Evolutionary conservation across 495 filamentous ascomycete species (phyloP).

Genomic region (Tuber calosporum): DNA sequence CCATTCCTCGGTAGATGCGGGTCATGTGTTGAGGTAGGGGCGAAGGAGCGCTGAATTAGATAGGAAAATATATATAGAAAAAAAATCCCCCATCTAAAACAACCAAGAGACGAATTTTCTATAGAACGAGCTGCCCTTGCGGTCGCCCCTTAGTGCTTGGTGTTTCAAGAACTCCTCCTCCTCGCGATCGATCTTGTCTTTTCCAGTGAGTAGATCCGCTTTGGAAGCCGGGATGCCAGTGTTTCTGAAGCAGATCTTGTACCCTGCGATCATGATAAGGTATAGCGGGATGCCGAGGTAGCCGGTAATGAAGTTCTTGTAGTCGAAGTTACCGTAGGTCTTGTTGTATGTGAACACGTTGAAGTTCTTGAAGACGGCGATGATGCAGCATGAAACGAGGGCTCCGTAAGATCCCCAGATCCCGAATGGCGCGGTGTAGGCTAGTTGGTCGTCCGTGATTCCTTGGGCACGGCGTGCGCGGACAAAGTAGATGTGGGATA

Average conservation of each 20-base stretch:
- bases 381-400: conserved; percentile 60
- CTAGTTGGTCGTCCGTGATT: conserved; percentile 57
- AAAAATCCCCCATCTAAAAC: conserved; percentile 47
- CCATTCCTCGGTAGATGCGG: too few species aligned
- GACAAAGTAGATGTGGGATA: conserved; percentile 75
- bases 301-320: conserved; percentile 70
- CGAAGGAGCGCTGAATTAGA: background rate
- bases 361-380: conserved; percentile 72
- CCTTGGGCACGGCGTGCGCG: conserved; percentile 65
- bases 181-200: conserved; percentile 65
- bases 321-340: conserved; percentile 55
- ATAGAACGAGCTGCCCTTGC: conserved; percentile 53
- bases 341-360: conserved; percentile 53
- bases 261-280: conserved; percentile 61
- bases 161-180: conserved; percentile 61
- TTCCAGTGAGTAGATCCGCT: conserved; percentile 65
- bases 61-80: background rate
- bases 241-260: conserved; percentile 55
- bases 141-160: conserved; percentile 47
- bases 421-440: conserved; percentile 68
- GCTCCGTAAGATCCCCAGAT: conserved; percentile 59
- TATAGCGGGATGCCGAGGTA: conserved; percentile 79
- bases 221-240: conserved; percentile 51
- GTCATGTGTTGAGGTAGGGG: background rate
- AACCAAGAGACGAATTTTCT: conserved; percentile 58